These are phyloP conservation scores for Penicillium corylophilum DNA, from an alignment of 2,329 filamentous ascomycete genomes.

Conservation along the genomic window DNA sequence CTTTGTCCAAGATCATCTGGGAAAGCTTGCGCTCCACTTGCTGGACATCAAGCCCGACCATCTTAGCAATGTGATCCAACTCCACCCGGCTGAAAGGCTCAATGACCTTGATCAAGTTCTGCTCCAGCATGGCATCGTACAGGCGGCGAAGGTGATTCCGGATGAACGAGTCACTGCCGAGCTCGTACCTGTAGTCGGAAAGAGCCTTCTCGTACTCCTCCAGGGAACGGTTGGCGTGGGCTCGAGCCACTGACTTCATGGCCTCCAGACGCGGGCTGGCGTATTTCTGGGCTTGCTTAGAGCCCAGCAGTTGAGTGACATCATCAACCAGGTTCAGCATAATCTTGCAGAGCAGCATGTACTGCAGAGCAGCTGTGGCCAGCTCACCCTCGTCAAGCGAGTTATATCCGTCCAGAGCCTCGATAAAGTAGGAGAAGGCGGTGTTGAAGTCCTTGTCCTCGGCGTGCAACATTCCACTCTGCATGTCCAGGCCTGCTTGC, in stretches of 20 bases:
- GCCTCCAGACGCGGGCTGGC: conserved; percentile 93
- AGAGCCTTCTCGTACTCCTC: conserved; percentile 97
- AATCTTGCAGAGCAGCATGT: conserved; percentile 99
- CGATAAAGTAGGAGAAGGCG: conserved; percentile 98
- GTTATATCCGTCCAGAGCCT: conserved; percentile 95
- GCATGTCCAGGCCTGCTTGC: conserved; percentile 97
- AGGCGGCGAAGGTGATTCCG: conserved; percentile 92
- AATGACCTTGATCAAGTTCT: conserved; percentile 99
- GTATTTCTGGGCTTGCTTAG: conserved; percentile 96
- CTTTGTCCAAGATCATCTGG: conserved; percentile 99
- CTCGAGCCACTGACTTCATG: conserved; percentile 97
- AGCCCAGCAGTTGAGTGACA: conserved; percentile 89
- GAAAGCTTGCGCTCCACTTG: conserved; percentile 98
- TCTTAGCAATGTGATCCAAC: conserved; percentile 93
- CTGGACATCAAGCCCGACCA: conserved; percentile 92
- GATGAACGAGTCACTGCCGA: conserved; percentile 93
- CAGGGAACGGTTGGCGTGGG: conserved; percentile 90
- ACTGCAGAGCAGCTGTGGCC: conserved; percentile 96
- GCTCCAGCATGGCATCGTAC: conserved; percentile 98
- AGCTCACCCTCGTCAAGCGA: conserved; percentile 82
- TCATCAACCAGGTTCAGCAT: conserved; percentile 98
- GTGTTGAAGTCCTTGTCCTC: conserved; percentile 99
- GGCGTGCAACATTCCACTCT: conserved; percentile 97
- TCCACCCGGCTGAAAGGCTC: conserved; percentile 97
- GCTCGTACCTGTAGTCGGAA: conserved; percentile 85